Base-by-base conservation (phyloP, 768 basidiomycete species). In the Pleurotus eryngii region DNA sequence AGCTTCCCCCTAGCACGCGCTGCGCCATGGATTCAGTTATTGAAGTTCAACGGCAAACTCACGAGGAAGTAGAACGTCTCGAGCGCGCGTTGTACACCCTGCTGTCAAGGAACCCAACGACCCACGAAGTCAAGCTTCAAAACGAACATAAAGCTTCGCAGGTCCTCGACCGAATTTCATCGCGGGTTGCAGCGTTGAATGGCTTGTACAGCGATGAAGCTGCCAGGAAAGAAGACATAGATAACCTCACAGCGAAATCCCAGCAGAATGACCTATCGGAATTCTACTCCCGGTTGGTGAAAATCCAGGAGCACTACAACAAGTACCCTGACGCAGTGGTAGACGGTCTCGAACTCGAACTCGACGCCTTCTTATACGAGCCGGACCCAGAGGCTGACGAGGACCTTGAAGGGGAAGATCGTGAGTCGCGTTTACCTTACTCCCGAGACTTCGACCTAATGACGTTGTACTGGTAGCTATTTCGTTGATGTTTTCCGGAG, bases 221-320 rank as follows among this genome's bases (percentile, higher is more conserved):
- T 50, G 78, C 81, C 14, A 79, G 89, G 61, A 86, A 84, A 58
- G 72, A 76, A n/a, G 91, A 93, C 69, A 73, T 85, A 14, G 79
- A 86, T 43, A 63, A 78, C 11, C 72, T 92, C 5, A 87, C 89
- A 38, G 77, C 81, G 9, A 73, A 84, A 14, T 60, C 74, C 3
- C 79, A 82, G 63, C 81, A 81, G 47, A 82, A 84, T 72, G 84
- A 98, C 73, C 80, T 98, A 51, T 86, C 88, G 47, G 93, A 96
- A 72, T 99, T 99, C 77, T 98, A 99, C 76, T 79, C 87, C 71
- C 88, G 97, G 77, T 87, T 98, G 80, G 87, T 85, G 68, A 94
- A 91, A 83, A 86, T 98, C 73, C 92, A 95, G 76, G 94, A 95
- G 70, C 93, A 96, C 82, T 87, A 98, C 81, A 83, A 81, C 75